Evolutionary conservation across 2,329 filamentous ascomycete species (phyloP), one percentile per base, ranked within the genome.

Genomic region (Botrytis aclada): DNA sequence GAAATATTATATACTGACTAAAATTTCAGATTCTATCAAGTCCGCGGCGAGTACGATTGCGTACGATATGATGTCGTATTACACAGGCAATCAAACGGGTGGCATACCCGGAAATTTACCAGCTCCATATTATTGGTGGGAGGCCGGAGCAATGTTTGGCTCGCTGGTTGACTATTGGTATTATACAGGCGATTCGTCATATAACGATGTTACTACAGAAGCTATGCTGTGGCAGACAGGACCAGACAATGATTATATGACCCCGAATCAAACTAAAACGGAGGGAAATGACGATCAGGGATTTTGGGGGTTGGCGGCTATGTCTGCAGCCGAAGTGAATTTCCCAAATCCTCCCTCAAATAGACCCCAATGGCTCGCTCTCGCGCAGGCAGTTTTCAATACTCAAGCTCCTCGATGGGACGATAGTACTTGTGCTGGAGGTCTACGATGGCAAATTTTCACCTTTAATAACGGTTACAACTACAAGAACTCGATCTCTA

Each of bases 391-490:
- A 69, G 92, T 94, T 43, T 97, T 96, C 84, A 93, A 97, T 81
- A 91, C 89, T 3, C 93, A 95, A 79, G 89, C 89, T 3, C 84
- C 85, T 41, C 88, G 93, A 54, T 96, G 93, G 93, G 92, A 95
- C 75, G 84, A 81, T 1, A 82, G 85, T 1, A 83, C 88, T 69
- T 97, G 93, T 77, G 86, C 85, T n/a, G 93, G 93, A 58, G 94
- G 93, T 9, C 81, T 96, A 69, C 88, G 92, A 75, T 95, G 93
- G 93, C 94, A 97, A 82, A 94, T 97, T 65, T 95, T 92, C 80
- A 86, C 88, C 1, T 94, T 93, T 84, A 96, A 97, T 80, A 89
- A 87, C 58, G 94, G 94, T 22, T 97, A 91, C 82, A 87, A 91
- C 77, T 94, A 95, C 86, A 96, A 90, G 79, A 90, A 90, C 74